Conservation (phyloP, 306 rosid species). For the Castanopsis chinensis region DNA sequence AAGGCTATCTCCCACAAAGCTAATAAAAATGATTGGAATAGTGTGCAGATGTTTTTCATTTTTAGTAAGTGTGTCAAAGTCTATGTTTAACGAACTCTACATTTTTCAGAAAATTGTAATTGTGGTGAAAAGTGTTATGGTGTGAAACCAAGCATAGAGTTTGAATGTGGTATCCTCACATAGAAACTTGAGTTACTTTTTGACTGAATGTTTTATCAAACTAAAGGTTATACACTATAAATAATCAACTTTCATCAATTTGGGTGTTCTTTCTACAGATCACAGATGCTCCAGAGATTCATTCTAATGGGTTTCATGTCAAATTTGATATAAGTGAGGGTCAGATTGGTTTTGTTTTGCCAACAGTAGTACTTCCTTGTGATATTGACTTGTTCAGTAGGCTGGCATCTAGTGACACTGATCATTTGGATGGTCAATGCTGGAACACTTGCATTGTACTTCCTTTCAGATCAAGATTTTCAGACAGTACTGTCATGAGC, state of each 20-base stretch:
- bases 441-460: slow-evolving; percentile 96
- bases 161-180: background rate
- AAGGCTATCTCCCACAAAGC: background rate
- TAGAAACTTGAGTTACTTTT: background rate
- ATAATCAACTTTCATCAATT: slow-evolving; percentile 18
- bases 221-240: background rate
- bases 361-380: slow-evolving; percentile 74
- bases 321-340: slow-evolving; percentile 95
- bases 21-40: background rate
- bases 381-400: slow-evolving; percentile 53
- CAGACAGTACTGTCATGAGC: slow-evolving; percentile 56
- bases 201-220: background rate
- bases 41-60: background rate
- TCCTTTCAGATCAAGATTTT: slow-evolving; percentile 69
- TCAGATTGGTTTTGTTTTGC: slow-evolving; percentile 96
- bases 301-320: slow-evolving; percentile 93
- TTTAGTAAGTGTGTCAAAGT: background rate
- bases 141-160: background rate
- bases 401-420: slow-evolving; percentile 49
- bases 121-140: background rate
- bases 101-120: background rate
- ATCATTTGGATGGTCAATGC: slow-evolving; percentile 35
- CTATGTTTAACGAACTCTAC: background rate
- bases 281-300: slow-evolving; percentile 97
- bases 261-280: slow-evolving; percentile 54